Evolutionary conservation across 2,329 filamentous ascomycete species (phyloP), one percentile per base, ranked within the genome.

Genomic region (Huntiella omanensis): DNA sequence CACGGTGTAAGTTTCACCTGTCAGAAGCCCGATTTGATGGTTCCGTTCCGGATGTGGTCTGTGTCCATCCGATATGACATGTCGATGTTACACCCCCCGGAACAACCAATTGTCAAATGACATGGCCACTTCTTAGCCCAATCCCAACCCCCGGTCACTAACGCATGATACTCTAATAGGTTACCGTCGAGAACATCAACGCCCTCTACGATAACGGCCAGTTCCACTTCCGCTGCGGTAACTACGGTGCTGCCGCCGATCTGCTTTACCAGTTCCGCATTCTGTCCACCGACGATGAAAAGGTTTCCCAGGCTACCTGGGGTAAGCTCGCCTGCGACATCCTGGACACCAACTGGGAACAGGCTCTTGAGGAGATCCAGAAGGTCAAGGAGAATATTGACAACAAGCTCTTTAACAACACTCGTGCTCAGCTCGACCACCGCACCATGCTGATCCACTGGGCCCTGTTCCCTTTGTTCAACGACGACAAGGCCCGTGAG

Each of bases 401-500:
- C 63, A 84, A 81, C 49, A 84, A 86, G 62, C 78, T 96, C 52
- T 95, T 94, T 74, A 91, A 80, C 73, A 95, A 94, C 71, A 83
- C 88, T 22, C 75, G 95, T 53, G 87, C 83, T 50, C 91, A 98
- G 69, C 80, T 98, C 52, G 81, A 88, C 62, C 88, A 95, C 72
- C 84, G 91, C 60, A 92, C 87, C 49, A 94, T 88, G 84, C 72
- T 98, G 58, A 82, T 94, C 57, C 91, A 98, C 81, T 98, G 91
- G 87, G 80, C 84, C 40, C 79, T 98, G 51, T 98, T 96, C 76
- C 88, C 91, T 52, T 87, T 95, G 68, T 98, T 96, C 76, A 96
- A 98, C 77, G 80, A 84, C 68, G 88, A 96, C 58, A 73, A 77
- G 54, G 84, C 85, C 49, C 85, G 88, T 58, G 91, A 98, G 60